A percentile compares a stretch with the other conserved stretches of the same genome.
phyloP scores from a whole-genome alignment of 768 basidiomycete genomes.

The Hydnomerulius pinastri region DNA sequence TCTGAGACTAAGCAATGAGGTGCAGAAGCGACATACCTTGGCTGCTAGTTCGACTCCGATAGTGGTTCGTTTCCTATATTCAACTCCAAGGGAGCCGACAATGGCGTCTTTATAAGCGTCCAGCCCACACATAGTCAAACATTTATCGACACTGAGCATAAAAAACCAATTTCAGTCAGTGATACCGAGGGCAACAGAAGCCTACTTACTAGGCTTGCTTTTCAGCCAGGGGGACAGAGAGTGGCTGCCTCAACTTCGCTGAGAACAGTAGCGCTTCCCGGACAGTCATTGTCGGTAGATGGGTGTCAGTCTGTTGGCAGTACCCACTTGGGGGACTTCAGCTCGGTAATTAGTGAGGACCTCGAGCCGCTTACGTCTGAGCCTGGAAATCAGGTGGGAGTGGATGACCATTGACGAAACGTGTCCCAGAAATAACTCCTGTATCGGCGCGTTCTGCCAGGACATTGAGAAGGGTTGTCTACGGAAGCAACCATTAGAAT shows the following conservation, averaged over 20 bases:
- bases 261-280: conserved; percentile 81
- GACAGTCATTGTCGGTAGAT: conserved; percentile 73
- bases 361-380: conserved; percentile 43
- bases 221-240: conserved; percentile 60
- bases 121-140: conserved; percentile 63
- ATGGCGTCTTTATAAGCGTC: conserved; percentile 66
- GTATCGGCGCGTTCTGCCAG: conserved; percentile 39
- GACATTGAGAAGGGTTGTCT: conserved; percentile 55
- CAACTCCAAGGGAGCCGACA: conserved; percentile 66
- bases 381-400: conserved; percentile 53
- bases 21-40: conserved; percentile 39
- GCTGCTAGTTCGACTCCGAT: conserved; percentile 89
- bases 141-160: conserved; percentile 51
- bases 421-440: conserved; percentile 43
- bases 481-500: not conserved
- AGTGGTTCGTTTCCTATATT: conserved; percentile 79
- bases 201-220: conserved; percentile 77
- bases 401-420: conserved; percentile 46
- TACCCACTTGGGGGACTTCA: conserved; percentile 56
- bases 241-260: conserved; percentile 76
- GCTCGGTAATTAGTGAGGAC: not conserved
- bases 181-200: not conserved
- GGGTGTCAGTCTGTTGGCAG: conserved; percentile 85
- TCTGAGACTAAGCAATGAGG: not conserved
- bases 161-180: not conserved